phyloP scores from a whole-genome alignment of 2,329 filamentous ascomycete genomes.

The Alternaria ethzedia region DNA sequence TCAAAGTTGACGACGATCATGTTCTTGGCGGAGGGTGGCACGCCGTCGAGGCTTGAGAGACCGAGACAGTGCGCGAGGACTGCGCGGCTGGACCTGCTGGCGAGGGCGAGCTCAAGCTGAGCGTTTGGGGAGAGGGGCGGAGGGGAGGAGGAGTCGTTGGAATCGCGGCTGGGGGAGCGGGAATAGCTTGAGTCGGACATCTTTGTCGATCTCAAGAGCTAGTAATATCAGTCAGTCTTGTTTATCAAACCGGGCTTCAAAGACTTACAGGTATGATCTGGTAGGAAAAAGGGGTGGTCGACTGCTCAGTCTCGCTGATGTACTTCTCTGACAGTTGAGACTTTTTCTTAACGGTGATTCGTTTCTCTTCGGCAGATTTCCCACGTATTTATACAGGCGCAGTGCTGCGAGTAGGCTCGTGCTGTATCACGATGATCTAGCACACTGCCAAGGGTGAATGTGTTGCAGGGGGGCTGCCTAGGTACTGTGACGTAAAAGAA shows the following conservation, averaged over 20 bases:
- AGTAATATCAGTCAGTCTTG: background rate
- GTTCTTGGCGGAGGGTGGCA: slow-evolving; percentile 2
- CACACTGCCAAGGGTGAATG: background rate
- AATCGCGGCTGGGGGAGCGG: background rate
- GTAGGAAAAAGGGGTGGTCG: background rate
- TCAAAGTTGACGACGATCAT: slow-evolving; percentile 17
- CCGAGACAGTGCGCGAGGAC: slow-evolving; percentile 8
- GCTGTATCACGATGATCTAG: background rate
- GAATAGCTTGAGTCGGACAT: background rate
- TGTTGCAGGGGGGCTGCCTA: background rate
- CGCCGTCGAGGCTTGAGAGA: background rate
- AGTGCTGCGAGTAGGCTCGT: background rate
- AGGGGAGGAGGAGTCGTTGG: background rate
- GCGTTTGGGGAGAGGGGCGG: background rate
- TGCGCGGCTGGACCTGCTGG: background rate
- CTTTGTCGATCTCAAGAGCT: background rate
- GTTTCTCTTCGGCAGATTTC: background rate
- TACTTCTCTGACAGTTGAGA: background rate
- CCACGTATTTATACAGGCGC: background rate
- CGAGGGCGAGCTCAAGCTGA: background rate
- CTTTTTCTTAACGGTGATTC: background rate
- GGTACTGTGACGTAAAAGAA: background rate
- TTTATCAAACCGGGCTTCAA: background rate
- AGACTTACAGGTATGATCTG: background rate
- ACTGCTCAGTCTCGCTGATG: background rate